Base-by-base conservation (phyloP, 2,329 filamentous ascomycete species). In the Aciculosporium take region DNA sequence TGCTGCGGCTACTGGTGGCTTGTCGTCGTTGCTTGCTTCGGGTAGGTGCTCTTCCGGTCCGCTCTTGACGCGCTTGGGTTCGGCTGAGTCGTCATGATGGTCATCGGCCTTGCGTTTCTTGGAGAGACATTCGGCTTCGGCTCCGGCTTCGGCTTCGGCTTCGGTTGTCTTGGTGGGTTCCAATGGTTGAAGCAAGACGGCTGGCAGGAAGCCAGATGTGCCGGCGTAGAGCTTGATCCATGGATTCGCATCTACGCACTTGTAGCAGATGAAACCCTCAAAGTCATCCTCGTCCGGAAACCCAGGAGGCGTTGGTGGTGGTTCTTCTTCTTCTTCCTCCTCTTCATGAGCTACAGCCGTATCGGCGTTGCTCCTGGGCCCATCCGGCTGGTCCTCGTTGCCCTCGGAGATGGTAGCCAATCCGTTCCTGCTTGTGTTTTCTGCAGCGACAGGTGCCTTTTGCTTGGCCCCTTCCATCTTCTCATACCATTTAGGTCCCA, bases 161-260 rank as follows among this genome's bases (percentile, higher is more conserved):
- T 36, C 32, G 12, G 45, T 17, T 13, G 40, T n/a, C 7, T 28
- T 4, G 9, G 44, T 37, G 6, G 37, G 35, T 18, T 46, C 35
- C 0, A 39, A 2, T n/a, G 53, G 52, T 2, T 55, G 48, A 6
- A 63, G 57, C 45, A 78, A 80, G 0, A 95, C 73, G 1, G 88
- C 73, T 0, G 76, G 68, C 0, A 96, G 66, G 53, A 98, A 96
- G 0, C 88, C 87, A 1, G 75, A 56, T 0, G 83, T 75, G 2
- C 82, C 81, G 5, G 84, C 87, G 56, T 96, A 96, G 48, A 71
- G 69, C 64, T 89, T 93, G 58, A 96, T 81, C 91, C 91, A 98
- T 0, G 87, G 84, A 51, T 87, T 76, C 1, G 86, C 76, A 31
- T 88, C 79, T 12, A 94, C 73, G 52, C 91, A 98, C 56, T 94